phyloP scores from a whole-genome alignment of 345 rosid genomes.

The Pistacia atlantica region DNA sequence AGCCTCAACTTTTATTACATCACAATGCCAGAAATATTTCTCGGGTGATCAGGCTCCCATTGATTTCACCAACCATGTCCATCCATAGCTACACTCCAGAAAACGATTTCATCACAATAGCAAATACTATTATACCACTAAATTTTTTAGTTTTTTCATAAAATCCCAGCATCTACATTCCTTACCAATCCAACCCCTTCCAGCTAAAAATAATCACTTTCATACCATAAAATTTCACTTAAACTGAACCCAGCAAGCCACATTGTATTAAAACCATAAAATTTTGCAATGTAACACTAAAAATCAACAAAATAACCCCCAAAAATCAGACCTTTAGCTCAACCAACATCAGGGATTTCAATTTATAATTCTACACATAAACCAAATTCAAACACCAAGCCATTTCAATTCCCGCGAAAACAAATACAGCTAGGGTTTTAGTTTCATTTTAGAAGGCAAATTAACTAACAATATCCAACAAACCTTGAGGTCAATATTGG shows the following conservation, averaged over 20 bases:
- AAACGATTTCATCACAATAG: neutral
- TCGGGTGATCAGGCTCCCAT: no score
- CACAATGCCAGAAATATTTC: no score
- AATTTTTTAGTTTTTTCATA: no score
- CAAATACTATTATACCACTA: no score
- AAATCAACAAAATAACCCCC: neutral
- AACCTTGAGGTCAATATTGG: slow-evolving; percentile 93
- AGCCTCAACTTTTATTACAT: no score
- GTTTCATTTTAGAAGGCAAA: no score
- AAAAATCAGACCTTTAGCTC: neutral
- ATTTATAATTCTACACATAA: neutral
- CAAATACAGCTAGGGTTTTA: neutral
- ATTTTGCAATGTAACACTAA: neutral
- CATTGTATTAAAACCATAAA: no score
- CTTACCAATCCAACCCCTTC: neutral
- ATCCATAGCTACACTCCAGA: neutral
- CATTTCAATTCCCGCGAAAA: neutral
- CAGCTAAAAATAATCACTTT: neutral
- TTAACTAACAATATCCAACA: no score
- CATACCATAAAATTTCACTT: neutral
- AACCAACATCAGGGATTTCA: slow-evolving; percentile 4
- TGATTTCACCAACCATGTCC: neutral
- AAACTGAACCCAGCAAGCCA: neutral
- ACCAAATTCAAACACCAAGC: neutral
- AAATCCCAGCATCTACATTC: neutral